Conservation (phyloP, 129 eudicot species). For the Erigeron canadensis region DNA sequence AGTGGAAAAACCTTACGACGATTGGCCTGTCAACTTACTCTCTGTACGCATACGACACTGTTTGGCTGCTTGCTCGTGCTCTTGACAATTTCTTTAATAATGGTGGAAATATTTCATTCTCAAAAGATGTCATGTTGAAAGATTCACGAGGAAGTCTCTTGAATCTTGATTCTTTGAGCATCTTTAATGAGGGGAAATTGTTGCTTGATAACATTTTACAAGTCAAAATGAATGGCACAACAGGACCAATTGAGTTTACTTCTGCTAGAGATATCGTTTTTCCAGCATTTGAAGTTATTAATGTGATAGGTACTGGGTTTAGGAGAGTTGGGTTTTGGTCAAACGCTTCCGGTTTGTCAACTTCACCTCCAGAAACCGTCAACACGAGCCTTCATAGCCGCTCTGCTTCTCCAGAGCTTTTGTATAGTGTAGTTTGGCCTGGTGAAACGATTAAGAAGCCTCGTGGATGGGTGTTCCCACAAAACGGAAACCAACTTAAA, state of each 20-base stretch:
- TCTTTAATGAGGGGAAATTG: slow-evolving; percentile 61
- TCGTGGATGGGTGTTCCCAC: slow-evolving; percentile 91
- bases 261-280: slow-evolving; percentile 41
- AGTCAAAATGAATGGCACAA: slow-evolving; percentile 60
- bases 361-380: slow-evolving; percentile 52
- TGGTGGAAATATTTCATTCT: slow-evolving; percentile 59
- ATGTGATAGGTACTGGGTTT: slow-evolving; percentile 70
- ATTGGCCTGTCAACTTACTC: slow-evolving; percentile 55
- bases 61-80: slow-evolving; percentile 74
- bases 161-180: slow-evolving; percentile 52
- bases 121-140: slow-evolving; percentile 36
- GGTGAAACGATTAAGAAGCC: slow-evolving; percentile 63
- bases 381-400: slow-evolving; percentile 33
- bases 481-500: slow-evolving; percentile 54
- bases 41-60: slow-evolving; percentile 68
- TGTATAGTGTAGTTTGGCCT: slow-evolving; percentile 64
- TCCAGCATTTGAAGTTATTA: slow-evolving; percentile 76
- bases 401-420: slow-evolving; percentile 38
- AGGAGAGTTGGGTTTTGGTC: slow-evolving; percentile 74
- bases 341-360: slow-evolving; percentile 63
- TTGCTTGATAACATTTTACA: slow-evolving; percentile 48
- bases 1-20: slow-evolving; percentile 55
- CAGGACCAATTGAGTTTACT: slow-evolving; percentile 55
- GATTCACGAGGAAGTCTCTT: slow-evolving; percentile 23
- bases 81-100: slow-evolving; percentile 48